Conservation (phyloP, 306 rosid species). For the Casuarina cunninghamiana region DNA sequence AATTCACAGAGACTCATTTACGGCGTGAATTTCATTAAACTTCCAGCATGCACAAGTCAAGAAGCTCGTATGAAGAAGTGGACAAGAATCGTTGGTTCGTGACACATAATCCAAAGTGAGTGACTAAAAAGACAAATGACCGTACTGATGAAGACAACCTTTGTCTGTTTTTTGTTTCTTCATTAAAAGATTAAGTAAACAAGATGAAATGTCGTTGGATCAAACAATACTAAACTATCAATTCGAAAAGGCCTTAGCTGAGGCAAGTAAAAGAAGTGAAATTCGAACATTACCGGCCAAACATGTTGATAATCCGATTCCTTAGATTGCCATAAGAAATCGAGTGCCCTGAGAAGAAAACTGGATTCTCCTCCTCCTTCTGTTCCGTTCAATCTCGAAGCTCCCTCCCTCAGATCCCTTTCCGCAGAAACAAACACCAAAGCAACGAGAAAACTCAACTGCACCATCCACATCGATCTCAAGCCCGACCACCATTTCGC, state of each 20-base stretch:
- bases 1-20: not conserved
- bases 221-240: not conserved
- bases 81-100: not conserved
- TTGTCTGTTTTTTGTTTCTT: no score
- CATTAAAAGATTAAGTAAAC: not conserved
- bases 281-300: slow-evolving; percentile 68
- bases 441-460: slow-evolving; percentile 38
- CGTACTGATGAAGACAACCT: no score
- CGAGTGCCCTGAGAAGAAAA: slow-evolving; percentile 44
- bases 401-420: slow-evolving; percentile 45
- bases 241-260: not conserved
- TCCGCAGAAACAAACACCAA: slow-evolving; percentile 63
- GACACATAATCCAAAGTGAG: not conserved
- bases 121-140: no score
- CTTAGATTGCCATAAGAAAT: slow-evolving; percentile 71
- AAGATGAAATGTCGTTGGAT: no score
- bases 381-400: slow-evolving; percentile 32
- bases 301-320: slow-evolving; percentile 61
- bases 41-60: not conserved
- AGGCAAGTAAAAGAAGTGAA: not conserved
- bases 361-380: slow-evolving; percentile 15
- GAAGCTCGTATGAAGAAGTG: no score
- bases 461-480: slow-evolving; percentile 42
- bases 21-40: not conserved
- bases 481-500: slow-evolving; percentile 36